Conservation (phyloP, 306 rosid species). For the Begonia fuchsioides region DNA sequence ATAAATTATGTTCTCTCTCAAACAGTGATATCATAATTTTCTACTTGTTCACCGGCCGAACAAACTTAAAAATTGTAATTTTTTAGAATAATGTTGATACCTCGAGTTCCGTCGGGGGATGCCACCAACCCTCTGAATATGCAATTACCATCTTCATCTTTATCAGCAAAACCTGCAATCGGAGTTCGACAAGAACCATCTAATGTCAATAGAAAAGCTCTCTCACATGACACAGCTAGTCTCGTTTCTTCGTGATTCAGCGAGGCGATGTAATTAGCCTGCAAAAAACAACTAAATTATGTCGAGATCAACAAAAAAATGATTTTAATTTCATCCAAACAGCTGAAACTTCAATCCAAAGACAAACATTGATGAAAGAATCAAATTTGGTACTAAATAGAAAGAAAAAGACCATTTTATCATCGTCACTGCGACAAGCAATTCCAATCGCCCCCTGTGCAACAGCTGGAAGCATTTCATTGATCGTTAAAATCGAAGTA, state of each 20-base stretch:
- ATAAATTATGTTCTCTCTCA: no score
- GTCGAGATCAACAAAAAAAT: slow-evolving; percentile 9
- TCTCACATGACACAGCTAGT: no score
- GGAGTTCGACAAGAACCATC: slow-evolving; percentile 94
- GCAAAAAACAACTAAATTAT: no score
- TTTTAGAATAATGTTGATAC: slow-evolving; percentile 19
- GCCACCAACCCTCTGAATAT: no score
- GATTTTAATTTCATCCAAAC: not conserved
- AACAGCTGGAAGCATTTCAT: slow-evolving; percentile 60
- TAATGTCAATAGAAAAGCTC: slow-evolving; percentile 64
- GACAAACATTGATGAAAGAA: not conserved
- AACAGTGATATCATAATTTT: no score
- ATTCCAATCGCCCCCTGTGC: slow-evolving; percentile 61
- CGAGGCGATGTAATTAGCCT: no score
- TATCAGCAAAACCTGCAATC: slow-evolving; percentile 73
- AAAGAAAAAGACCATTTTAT: slow-evolving; percentile 50
- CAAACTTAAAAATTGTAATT: slow-evolving; percentile 1
- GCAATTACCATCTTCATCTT: slow-evolving; percentile 59
- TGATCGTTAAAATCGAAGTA: slow-evolving; percentile 30
- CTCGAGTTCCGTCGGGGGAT: slow-evolving; percentile 71
- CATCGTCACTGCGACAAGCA: slow-evolving; percentile 47
- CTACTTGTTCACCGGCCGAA: no score
- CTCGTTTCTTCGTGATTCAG: no score
- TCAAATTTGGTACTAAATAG: not conserved
- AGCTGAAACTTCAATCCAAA: no score